Evolutionary conservation across 345 rosid species (phyloP), one percentile per base, ranked within the genome.

Genomic region (Litchi chinensis): DNA sequence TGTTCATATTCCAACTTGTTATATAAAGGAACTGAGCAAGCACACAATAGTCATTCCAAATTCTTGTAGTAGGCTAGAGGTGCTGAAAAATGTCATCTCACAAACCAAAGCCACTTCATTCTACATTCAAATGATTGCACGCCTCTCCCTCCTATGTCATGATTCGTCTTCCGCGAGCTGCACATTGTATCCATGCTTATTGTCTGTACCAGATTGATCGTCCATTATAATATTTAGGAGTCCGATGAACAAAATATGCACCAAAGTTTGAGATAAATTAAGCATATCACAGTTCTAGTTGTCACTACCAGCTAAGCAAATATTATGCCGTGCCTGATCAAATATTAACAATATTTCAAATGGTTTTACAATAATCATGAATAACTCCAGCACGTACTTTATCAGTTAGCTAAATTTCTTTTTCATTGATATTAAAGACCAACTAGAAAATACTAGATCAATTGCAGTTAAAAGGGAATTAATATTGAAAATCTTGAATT

Each of bases 111-210:
- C 70, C 22, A 19, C 22, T 18, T 62, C 24, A 64, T 75, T 71
- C 74, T 41, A 24, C 52, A 21, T 52, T 26, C 4, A 37, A 28
- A 3, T 6, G 9, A 11, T 19, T 22, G 68, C 22, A 32, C 37
- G 3, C 12, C 28, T 26, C 70, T 65, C 63, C 79, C 48, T 73
- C 70, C 70, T 8, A 50, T 37, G 40, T 91, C 84, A 89, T 3
- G 82, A 74, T 77, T 89, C 91, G 39, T 90, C 94, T 79, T 86
- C 97, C 18, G 71, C 80, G 40, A 87, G 89, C 88, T 88, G 93
- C 82, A 87, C 79, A 54, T 84, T 82, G 77, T 86, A 87, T 77
- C 85, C 90, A 77, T 78, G 89, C 79, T 88, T 94, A 83, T 86
- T 81, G 79, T 90, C 97, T 91, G 90, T 63, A 79, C 56, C 76